Evolutionary conservation across 768 basidiomycete genomes (phyloP).

Genomic region (Artomyces pyxidatus): DNA sequence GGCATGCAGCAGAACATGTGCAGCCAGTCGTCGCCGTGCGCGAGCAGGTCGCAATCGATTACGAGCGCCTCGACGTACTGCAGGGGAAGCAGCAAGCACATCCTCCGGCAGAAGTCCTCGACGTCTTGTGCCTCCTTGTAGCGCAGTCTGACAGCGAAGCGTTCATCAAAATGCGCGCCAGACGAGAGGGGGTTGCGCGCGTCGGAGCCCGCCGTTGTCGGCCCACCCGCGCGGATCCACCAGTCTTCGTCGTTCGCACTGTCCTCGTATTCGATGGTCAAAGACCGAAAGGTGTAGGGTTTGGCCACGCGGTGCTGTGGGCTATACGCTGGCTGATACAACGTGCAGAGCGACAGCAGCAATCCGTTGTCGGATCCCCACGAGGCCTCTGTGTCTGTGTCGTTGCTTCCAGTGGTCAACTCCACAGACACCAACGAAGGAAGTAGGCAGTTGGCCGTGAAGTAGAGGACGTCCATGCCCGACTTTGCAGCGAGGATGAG

Average conservation of each 20-base stretch:
- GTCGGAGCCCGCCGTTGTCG: not conserved
- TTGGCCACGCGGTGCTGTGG: not conserved
- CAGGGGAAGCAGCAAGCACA: not conserved
- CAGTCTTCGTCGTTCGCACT: not conserved
- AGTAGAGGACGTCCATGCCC: conserved; percentile 12
- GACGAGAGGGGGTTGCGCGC: too few species aligned
- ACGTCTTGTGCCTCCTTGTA: not conserved
- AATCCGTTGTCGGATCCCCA: not conserved
- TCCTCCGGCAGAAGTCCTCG: not conserved
- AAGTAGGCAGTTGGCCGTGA: conserved; percentile 5
- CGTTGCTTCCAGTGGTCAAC: conserved; percentile 6
- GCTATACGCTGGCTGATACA: not conserved
- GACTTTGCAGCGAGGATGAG: conserved; percentile 10
- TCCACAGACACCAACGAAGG: conserved; percentile 3
- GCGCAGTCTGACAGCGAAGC: not conserved
- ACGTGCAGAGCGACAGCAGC: not conserved
- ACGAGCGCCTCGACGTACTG: not conserved
- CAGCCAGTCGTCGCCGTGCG: not conserved
- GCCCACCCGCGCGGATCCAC: not conserved
- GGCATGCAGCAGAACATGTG: not conserved
- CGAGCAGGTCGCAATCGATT: not conserved
- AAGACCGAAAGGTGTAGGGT: not conserved
- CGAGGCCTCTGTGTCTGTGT: conserved; percentile 9
- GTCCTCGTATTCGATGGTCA: not conserved
- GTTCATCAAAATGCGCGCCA: too few species aligned